Conservation (phyloP, 805 yeast species). For the Metschnikowia amazonensis region DNA sequence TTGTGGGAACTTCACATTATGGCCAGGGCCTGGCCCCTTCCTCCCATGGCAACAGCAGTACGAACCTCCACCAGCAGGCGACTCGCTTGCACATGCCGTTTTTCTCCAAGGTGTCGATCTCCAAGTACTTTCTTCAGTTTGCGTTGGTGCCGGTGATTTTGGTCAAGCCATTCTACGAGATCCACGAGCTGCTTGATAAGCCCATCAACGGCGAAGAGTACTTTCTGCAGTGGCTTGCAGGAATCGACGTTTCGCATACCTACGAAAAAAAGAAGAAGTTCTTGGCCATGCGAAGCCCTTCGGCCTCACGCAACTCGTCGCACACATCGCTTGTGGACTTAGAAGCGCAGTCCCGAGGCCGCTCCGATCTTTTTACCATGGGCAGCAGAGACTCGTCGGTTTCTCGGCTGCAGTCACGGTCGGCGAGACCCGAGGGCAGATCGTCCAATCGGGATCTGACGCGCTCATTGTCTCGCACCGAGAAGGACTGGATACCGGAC, state of each 20-base stretch:
- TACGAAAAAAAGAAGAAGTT: slow-evolving; percentile 17
- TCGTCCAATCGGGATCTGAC: neutral
- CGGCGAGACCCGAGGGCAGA: slow-evolving; percentile 3
- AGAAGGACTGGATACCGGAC: neutral
- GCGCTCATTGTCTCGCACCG: neutral
- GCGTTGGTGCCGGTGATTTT: slow-evolving; percentile 44
- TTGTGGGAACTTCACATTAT: slow-evolving; percentile 39
- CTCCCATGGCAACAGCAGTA: slow-evolving; percentile 2
- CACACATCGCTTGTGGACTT: slow-evolving; percentile 13
- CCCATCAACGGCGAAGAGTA: slow-evolving; percentile 35
- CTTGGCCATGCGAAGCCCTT: slow-evolving; percentile 14
- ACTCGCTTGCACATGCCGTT: slow-evolving; percentile 22
- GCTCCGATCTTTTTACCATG: slow-evolving; percentile 3
- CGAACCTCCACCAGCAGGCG: slow-evolving; percentile 3
- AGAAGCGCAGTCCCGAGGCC: slow-evolving; percentile 9
- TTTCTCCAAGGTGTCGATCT: slow-evolving; percentile 32
- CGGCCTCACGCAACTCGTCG: slow-evolving; percentile 14
- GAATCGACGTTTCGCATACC: slow-evolving; percentile 21
- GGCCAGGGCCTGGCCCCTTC: slow-evolving; percentile 13
- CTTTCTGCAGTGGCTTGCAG: slow-evolving; percentile 33
- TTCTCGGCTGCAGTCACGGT: slow-evolving; percentile 10
- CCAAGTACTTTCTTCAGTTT: slow-evolving; percentile 40
- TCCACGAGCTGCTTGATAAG: slow-evolving; percentile 25
- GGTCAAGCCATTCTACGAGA: slow-evolving; percentile 38
- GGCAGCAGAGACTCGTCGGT: slow-evolving; percentile 12